Percentiles rank a stretch among this genome's conserved stretches.
phyloP scores from a whole-genome alignment of 108 stramenopile genomes.

The Fistulifera solaris region DNA sequence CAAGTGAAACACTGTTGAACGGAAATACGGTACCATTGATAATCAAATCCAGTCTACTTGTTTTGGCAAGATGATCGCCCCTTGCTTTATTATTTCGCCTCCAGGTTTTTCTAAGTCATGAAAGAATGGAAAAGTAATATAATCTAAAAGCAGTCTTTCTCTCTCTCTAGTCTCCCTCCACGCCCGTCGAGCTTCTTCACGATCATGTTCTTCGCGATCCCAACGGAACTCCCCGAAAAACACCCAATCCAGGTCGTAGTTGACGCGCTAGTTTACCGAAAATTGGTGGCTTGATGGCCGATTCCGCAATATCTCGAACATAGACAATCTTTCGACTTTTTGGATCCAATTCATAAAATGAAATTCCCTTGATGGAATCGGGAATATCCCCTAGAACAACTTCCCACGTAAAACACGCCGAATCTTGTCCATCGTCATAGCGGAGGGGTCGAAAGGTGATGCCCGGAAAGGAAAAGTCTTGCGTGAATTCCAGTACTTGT shows the following conservation, averaged over 20 bases:
- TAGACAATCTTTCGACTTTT: constrained; percentile 42
- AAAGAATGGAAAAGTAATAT: too few species aligned
- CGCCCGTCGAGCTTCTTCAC: too few species aligned
- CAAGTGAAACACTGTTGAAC: too few species aligned
- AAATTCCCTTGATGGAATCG: constrained; percentile 66
- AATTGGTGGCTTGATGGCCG: constrained; percentile 62
- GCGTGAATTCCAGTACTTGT: constrained; percentile 53
- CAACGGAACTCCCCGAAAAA: constrained; percentile 34
- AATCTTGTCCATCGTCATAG: constrained; percentile 55
- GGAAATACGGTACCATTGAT: too few species aligned
- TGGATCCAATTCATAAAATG: constrained; percentile 67
- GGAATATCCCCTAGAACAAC: constrained; percentile 47
- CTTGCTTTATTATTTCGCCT: too few species aligned
- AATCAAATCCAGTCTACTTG: too few species aligned
- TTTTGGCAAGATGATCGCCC: too few species aligned
- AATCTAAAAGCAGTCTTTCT: too few species aligned
- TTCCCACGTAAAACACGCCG: constrained; percentile 71
- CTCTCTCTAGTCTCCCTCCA: too few species aligned
- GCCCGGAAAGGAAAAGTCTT: constrained; percentile 71
- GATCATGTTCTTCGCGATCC: constrained; percentile 18
- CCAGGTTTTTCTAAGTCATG: too few species aligned
- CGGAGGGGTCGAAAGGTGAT: constrained; percentile 53
- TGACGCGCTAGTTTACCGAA: constrained; percentile 52
- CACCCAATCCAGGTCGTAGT: constrained; percentile 44
- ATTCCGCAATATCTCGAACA: constrained; percentile 67